Conservation (phyloP, 2,329 filamentous ascomycete genomes). For the Colletotrichum sp. region DNA sequence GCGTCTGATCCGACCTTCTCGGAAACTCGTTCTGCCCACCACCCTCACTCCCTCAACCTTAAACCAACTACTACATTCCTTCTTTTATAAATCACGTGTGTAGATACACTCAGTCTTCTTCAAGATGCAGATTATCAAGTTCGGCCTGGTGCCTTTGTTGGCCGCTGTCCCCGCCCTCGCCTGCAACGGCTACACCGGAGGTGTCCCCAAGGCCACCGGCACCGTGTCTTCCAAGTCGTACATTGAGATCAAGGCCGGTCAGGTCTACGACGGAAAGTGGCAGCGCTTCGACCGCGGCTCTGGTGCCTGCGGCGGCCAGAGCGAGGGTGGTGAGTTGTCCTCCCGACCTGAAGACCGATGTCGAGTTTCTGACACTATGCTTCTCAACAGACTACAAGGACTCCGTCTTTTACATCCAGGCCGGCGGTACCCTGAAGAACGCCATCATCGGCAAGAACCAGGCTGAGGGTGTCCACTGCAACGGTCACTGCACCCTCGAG, state of each 20-base stretch:
- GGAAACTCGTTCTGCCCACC: not conserved
- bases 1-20: not conserved
- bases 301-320: constrained; percentile 44
- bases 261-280: constrained; percentile 38
- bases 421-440: constrained; percentile 49
- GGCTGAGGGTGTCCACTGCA: constrained; percentile 49
- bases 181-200: constrained; percentile 34
- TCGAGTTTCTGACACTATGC: not conserved
- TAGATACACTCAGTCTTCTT: not conserved
- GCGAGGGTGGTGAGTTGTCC: constrained; percentile 40
- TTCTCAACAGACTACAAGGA: constrained; percentile 37
- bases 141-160: constrained; percentile 27
- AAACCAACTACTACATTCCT: constrained; percentile 3
- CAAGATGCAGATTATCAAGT: constrained; percentile 16
- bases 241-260: constrained; percentile 31
- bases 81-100: not conserved
- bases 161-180: constrained; percentile 30
- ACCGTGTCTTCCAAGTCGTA: constrained; percentile 24
- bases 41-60: not conserved
- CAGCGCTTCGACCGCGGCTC: constrained; percentile 42
- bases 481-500: constrained; percentile 44
- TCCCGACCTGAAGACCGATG: accelerated
- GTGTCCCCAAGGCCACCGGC: constrained; percentile 31
- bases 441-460: constrained; percentile 48
- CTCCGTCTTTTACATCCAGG: constrained; percentile 45